These are phyloP conservation scores for Gonium pectorale DNA, from an alignment of 139 green algal genomes.

Conservation along the genomic window DNA sequence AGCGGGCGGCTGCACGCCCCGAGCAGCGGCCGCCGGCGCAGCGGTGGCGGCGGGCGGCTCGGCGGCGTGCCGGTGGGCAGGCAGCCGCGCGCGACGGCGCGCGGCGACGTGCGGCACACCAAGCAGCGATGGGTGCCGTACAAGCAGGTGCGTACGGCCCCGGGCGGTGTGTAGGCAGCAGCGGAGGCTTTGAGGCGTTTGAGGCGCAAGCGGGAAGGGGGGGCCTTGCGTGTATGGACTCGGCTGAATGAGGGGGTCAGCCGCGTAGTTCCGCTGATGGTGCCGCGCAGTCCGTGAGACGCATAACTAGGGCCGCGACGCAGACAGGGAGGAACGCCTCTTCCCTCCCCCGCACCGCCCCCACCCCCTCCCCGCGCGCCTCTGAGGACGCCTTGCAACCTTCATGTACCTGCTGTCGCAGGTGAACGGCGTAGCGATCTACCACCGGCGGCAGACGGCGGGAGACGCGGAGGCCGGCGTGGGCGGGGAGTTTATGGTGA, in stretches of 20 bases:
- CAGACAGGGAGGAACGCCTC: too few species aligned
- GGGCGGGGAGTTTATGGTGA: slow-evolving; percentile 53
- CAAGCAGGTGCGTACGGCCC: slow-evolving; percentile 46
- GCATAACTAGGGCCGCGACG: too few species aligned
- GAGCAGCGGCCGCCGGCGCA: neutral
- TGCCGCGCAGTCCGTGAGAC: too few species aligned
- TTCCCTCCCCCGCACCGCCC: too few species aligned
- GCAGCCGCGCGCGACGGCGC: neutral
- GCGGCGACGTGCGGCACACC: slow-evolving; percentile 25
- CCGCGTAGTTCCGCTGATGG: too few species aligned
- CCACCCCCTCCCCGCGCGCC: too few species aligned
- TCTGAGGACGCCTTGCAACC: too few species aligned
- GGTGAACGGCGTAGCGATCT: slow-evolving; percentile 68
- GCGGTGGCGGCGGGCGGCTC: too few species aligned
- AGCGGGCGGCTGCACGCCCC: neutral
- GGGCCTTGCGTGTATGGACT: too few species aligned
- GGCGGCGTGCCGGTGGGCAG: neutral
- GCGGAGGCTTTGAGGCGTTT: too few species aligned
- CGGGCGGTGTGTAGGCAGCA: neutral
- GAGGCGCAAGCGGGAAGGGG: too few species aligned
- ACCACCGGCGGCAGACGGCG: slow-evolving; percentile 49
- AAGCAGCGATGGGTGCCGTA: slow-evolving; percentile 65
- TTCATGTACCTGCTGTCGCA: slow-evolving; percentile 24
- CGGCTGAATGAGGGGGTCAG: too few species aligned
- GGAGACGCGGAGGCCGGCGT: slow-evolving; percentile 15